phyloP scores from a whole-genome alignment of 371 early-diverging fungal genomes.

The Thermomucor indicae-seudaticae region DNA sequence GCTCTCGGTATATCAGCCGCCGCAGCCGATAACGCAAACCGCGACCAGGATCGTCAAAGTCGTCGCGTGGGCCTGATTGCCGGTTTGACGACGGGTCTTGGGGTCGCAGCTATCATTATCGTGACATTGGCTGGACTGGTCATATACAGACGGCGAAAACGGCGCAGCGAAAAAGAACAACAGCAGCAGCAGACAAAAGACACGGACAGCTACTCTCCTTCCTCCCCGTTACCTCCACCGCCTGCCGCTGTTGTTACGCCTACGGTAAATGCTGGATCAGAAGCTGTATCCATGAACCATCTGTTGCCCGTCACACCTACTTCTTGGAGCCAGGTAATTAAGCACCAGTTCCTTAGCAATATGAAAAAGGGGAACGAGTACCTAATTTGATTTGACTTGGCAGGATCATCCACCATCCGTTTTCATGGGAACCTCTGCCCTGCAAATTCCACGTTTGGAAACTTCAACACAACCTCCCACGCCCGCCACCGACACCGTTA shows the following conservation, averaged over 20 bases:
- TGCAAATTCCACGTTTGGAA: slow-evolving; percentile 30
- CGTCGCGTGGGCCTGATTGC: slow-evolving; percentile 20
- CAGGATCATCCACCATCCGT: slow-evolving; percentile 5
- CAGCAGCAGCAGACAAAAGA: not conserved
- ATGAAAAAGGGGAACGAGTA: too few species aligned
- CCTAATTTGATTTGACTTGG: too few species aligned
- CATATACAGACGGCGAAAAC: slow-evolving; percentile 18
- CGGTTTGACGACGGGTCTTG: slow-evolving; percentile 29
- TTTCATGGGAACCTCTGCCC: slow-evolving; percentile 3
- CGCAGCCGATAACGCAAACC: not conserved
- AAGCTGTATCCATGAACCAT: too few species aligned
- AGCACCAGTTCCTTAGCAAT: too few species aligned
- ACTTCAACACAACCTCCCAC: slow-evolving; percentile 7
- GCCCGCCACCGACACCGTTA: slow-evolving; percentile 13
- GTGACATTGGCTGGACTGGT: slow-evolving; percentile 27
- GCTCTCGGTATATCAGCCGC: slow-evolving; percentile 4
- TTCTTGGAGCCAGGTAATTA: too few species aligned
- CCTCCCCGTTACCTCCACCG: slow-evolving; percentile 4
- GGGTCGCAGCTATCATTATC: slow-evolving; percentile 16
- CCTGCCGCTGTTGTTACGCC: slow-evolving; percentile 8
- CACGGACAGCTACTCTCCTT: not conserved
- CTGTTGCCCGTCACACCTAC: too few species aligned
- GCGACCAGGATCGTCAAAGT: not conserved
- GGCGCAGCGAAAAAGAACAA: slow-evolving; percentile 6
- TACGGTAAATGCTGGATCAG: not conserved